These are phyloP conservation scores for Penicillium lagena DNA, from an alignment of 495 filamentous ascomycete genomes.

Conservation along the genomic window DNA sequence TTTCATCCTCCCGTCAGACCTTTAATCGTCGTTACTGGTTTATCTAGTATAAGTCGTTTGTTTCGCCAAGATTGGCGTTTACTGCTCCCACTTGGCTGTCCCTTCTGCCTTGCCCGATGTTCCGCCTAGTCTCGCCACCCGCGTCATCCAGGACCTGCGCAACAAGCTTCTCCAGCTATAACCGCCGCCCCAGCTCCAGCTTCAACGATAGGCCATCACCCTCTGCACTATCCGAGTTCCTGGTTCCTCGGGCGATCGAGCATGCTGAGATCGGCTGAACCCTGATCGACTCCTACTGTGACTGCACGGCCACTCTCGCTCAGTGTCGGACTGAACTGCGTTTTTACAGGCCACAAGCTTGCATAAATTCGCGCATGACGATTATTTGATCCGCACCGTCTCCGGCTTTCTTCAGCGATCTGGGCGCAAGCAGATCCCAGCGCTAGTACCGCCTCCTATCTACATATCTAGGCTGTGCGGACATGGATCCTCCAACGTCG, in stretches of 20 bases:
- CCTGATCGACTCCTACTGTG: constrained; percentile 6
- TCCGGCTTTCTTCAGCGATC: no score
- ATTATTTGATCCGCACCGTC: no score
- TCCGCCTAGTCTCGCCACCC: constrained; percentile 17
- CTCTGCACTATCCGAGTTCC: neutral
- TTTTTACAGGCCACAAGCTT: no score
- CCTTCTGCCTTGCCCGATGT: constrained; percentile 4
- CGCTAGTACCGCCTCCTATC: neutral
- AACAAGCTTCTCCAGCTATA: constrained; percentile 1
- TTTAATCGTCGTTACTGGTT: no score
- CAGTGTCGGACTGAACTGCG: no score
- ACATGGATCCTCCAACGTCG: constrained; percentile 15
- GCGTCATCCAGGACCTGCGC: constrained; percentile 15
- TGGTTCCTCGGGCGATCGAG: neutral
- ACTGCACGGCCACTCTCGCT: neutral
- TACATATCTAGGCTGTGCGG: neutral
- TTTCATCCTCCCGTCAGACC: neutral
- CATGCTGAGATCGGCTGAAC: constrained; percentile 2
- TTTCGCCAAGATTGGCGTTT: neutral
- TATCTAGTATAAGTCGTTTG: no score
- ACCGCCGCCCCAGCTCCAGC: constrained; percentile 5
- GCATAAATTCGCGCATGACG: no score
- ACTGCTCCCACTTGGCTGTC: neutral
- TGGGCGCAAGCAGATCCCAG: no score
- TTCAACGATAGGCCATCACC: constrained; percentile 1